Conservation (phyloP, 2,329 filamentous ascomycete species). For the Monilinia aucupariae region DNA sequence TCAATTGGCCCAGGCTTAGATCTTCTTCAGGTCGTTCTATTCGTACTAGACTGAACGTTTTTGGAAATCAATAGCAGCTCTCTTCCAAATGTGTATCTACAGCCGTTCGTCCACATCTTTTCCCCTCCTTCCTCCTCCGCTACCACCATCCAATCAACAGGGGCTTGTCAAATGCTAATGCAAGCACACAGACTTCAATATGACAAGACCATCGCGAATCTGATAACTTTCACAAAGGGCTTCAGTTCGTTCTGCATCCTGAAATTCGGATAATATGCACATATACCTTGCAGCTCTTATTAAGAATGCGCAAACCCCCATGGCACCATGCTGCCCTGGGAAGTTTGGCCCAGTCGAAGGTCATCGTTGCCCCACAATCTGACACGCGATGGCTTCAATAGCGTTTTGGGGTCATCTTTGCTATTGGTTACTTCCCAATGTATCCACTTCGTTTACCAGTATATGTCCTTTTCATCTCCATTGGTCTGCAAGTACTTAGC, state of each 20-base stretch:
- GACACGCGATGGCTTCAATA: conserved; percentile 1
- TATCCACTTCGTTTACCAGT: neutral
- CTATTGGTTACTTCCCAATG: neutral
- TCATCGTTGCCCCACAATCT: neutral
- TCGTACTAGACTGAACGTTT: conserved; percentile 1
- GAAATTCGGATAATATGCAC: neutral
- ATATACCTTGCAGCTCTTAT: neutral
- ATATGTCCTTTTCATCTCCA: neutral
- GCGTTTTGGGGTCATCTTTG: neutral
- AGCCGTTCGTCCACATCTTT: conserved; percentile 12
- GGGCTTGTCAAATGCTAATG: conserved; percentile 18
- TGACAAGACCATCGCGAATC: conserved; percentile 27
- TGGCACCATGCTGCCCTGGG: neutral
- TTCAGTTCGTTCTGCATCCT: neutral
- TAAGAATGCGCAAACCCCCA: conserved; percentile 1
- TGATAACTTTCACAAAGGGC: conserved; percentile 17
- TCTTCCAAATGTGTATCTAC: conserved; percentile 19
- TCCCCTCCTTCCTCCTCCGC: neutral
- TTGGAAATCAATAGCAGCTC: neutral
- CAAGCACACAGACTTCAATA: conserved; percentile 27
- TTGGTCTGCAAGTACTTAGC: conserved; percentile 5
- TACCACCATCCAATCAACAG: neutral
- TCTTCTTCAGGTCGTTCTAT: neutral
- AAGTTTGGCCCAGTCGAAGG: neutral
- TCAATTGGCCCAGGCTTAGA: neutral